Percentiles rank a stretch among this genome's conserved stretches.
Conservation (phyloP, 1,284 basidiomycete genomes). For the Apiotrichum porosum region DNA sequence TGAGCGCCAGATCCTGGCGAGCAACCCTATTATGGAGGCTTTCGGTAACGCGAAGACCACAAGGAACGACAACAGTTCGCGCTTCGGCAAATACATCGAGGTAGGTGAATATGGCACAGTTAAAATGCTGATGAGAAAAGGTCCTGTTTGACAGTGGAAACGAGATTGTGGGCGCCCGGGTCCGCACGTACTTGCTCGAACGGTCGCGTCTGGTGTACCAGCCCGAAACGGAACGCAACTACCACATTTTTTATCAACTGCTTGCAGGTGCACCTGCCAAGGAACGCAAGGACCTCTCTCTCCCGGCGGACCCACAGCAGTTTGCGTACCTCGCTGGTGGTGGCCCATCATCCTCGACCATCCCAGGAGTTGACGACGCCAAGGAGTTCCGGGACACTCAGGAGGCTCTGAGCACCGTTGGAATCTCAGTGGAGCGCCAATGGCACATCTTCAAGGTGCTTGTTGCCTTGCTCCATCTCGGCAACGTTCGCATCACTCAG, state of each 20-base stretch:
- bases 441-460: conserved; percentile 96
- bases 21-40: conserved; percentile 97
- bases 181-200: conserved; percentile 95
- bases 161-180: conserved; percentile 95
- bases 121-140: conserved; percentile 34
- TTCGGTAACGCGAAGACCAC: conserved; percentile 99
- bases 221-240: conserved; percentile 93
- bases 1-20: conserved; percentile 94
- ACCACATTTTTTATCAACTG: conserved; percentile 99
- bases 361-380: conserved; percentile 87
- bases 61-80: conserved; percentile 96
- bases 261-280: conserved; percentile 92
- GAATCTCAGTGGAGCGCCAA: conserved; percentile 93
- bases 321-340: conserved; percentile 94
- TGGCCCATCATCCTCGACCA: conserved; percentile 76
- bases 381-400: conserved; percentile 94
- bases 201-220: conserved; percentile 97
- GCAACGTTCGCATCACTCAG: conserved; percentile 86
- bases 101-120: conserved; percentile 50
- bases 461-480: conserved; percentile 89
- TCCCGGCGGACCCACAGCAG: conserved; percentile 73
- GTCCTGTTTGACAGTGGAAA: conserved; percentile 93
- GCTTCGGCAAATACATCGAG: conserved; percentile 99
- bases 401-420: conserved; percentile 90
- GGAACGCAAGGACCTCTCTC: conserved; percentile 88